Evolutionary conservation across 2,329 filamentous ascomycete genomes (phyloP).

Genomic region (Fusarium xyrophilum): DNA sequence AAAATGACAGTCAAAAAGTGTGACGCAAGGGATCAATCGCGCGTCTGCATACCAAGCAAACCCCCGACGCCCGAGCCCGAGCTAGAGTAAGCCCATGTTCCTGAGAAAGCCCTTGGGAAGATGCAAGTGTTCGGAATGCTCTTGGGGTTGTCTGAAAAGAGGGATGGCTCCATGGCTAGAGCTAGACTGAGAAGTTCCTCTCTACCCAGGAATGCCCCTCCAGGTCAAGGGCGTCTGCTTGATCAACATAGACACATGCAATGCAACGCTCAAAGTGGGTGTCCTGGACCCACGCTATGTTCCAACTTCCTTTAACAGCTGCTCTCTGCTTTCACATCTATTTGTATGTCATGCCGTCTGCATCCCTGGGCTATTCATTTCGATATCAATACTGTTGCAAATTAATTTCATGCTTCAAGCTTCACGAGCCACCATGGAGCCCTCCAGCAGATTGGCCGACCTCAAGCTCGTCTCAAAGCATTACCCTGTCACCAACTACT

Average conservation of each 20-base stretch:
- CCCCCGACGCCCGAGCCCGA: constrained; percentile 24
- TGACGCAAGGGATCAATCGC: constrained; percentile 37
- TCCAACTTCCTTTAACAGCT: constrained; percentile 36
- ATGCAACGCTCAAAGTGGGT: constrained; percentile 28
- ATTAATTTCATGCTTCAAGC: constrained; percentile 32
- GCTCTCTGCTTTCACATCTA: constrained; percentile 27
- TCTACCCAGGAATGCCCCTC: constrained; percentile 43
- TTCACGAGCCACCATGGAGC: constrained; percentile 46
- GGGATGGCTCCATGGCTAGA: constrained; percentile 28
- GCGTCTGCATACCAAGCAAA: constrained; percentile 38
- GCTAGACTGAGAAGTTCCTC: constrained; percentile 32
- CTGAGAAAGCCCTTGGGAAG: constrained; percentile 26
- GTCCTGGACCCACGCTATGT: constrained; percentile 39
- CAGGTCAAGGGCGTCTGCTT: constrained; percentile 35
- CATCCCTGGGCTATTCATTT: constrained; percentile 38
- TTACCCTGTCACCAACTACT: constrained; percentile 51
- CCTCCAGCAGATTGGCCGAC: constrained; percentile 47
- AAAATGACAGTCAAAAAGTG: constrained; percentile 6
- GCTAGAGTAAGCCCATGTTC: constrained; percentile 22
- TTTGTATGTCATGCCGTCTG: constrained; percentile 43
- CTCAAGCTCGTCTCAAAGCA: constrained; percentile 51
- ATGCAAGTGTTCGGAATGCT: constrained; percentile 33
- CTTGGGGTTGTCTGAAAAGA: constrained; percentile 26
- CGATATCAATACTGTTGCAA: constrained; percentile 33
- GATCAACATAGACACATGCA: constrained; percentile 31